Base-by-base conservation (phyloP, 139 green algal genomes). In the Chlorella vulgaris region DNA sequence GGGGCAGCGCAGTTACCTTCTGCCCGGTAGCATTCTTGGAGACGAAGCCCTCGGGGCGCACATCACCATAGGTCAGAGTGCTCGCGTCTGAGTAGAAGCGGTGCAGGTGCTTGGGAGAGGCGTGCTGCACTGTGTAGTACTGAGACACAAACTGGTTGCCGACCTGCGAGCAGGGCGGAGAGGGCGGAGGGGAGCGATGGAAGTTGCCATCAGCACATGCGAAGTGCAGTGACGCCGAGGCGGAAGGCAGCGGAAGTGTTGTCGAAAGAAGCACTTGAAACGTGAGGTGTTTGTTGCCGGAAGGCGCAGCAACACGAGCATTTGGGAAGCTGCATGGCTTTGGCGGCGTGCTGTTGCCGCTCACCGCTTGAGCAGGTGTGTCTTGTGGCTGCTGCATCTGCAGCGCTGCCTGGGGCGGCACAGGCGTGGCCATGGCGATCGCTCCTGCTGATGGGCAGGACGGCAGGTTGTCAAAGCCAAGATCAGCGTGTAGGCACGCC, bases 31-130 rank as follows among this genome's bases (percentile, higher is more conserved):
- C 82, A 3, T 53, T 77, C 31, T 81, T 76, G 36, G 77, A n/a
- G n/a, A 50, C 55, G 26, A 53, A 76, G 62, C 76, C 86, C 21
- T 89, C 80, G 1, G 70, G 62, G n/a, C 69, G 36, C 15, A 82
- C 60, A 53, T 93, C 86, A 10, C 81, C 80, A 62, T 89, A 79
- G 15, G 86, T 92, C 15, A 98, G 80, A 6, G 67, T 94, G 55
- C 89, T 93, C 68, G 81, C 78, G 73, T 97, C 92, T 42, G 89
- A 94, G 84, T 98, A 98, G 77, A 98, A 98, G 4, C 90, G 87
- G 83, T 96, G 86, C 69, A 96, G 67, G 55, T 91, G 85, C 68
- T 89, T 81, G 2, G 95, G 91, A 3, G 83, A 83, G 33, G 90
- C 89, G 18, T 89, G 84, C 53, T 98, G 74, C 15, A 98, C 90